phyloP scores from a whole-genome alignment of 345 rosid species.

The Hirschfeldia incana region DNA sequence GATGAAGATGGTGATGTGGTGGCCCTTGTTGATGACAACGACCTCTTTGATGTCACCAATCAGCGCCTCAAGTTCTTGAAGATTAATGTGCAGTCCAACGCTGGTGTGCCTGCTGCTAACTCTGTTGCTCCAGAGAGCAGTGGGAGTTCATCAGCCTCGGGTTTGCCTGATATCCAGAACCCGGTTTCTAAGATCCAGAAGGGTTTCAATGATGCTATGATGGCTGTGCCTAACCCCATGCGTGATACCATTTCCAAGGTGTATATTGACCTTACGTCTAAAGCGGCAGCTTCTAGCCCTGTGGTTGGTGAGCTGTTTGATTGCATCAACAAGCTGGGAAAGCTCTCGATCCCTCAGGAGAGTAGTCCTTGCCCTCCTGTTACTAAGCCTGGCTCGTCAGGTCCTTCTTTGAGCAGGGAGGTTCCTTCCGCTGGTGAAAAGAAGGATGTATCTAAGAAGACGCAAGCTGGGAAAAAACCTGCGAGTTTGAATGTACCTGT shows the following conservation, averaged over 20 bases:
- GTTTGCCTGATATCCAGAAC: constrained; percentile 44
- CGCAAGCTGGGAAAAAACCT: constrained; percentile 24
- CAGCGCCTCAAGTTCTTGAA: constrained; percentile 76
- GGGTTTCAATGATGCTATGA: constrained; percentile 55
- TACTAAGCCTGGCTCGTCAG: constrained; percentile 29
- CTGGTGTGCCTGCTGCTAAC: constrained; percentile 34
- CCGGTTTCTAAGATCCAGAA: constrained; percentile 44
- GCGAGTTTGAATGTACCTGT: constrained; percentile 16
- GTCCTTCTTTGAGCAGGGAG: constrained; percentile 12
- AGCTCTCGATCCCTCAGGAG: constrained; percentile 13
- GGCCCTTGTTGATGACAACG: constrained; percentile 75
- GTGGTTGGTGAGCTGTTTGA: constrained; percentile 39
- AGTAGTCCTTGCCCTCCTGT: constrained; percentile 14
- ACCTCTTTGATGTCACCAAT: constrained; percentile 65
- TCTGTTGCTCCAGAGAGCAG: constrained; percentile 48
- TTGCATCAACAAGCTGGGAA: constrained; percentile 40
- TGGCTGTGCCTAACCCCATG: constrained; percentile 64
- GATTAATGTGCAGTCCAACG: constrained; percentile 51
- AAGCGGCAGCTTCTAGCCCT: constrained; percentile 52
- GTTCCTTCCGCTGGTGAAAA: constrained; percentile 22
- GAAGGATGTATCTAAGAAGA: constrained; percentile 32
- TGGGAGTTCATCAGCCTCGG: constrained; percentile 58
- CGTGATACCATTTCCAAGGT: constrained; percentile 54
- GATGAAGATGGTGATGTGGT: constrained; percentile 95
- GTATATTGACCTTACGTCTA: constrained; percentile 58